Conservation (phyloP, 768 basidiomycete genomes). For the Tricholoma furcatifolium region DNA sequence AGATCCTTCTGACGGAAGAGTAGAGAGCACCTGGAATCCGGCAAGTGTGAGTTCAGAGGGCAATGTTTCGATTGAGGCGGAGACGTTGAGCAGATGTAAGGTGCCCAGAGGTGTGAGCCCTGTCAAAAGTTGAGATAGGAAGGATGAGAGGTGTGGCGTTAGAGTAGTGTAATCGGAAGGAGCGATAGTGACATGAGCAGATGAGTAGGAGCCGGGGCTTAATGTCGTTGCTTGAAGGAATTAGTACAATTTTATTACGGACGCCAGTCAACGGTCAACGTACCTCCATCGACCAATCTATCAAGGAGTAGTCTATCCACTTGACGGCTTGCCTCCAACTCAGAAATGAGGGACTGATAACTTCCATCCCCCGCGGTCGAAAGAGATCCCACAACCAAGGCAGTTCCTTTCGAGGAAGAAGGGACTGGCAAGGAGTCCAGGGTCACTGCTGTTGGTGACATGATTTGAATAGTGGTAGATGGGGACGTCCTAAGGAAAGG, state of each 20-base stretch:
- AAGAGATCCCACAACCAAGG: conserved; percentile 76
- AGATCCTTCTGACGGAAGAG: conserved; percentile 33
- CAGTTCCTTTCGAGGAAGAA: conserved; percentile 40
- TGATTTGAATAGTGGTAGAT: conserved; percentile 20
- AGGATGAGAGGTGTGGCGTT: conserved; percentile 45
- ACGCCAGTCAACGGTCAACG: conserved; percentile 22
- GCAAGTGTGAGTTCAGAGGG: conserved; percentile 60
- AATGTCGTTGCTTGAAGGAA: conserved; percentile 55
- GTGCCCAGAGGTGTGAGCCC: conserved; percentile 69
- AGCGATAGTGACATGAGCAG: conserved; percentile 68
- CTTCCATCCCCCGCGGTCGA: conserved; percentile 76
- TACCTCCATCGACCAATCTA: conserved; percentile 79
- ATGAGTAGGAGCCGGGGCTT: conserved; percentile 52
- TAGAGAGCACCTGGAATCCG: conserved; percentile 62
- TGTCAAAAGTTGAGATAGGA: conserved; percentile 59
- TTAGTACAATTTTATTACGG: conserved; percentile 4
- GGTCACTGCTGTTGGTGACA: conserved; percentile 65
- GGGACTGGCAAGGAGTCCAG: conserved; percentile 19
- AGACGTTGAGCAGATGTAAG: conserved; percentile 60
- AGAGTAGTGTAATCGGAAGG: conserved; percentile 60
- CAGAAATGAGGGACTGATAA: conserved; percentile 69
- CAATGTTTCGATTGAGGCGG: conserved; percentile 40
- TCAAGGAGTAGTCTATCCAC: conserved; percentile 85
- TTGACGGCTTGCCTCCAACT: conserved; percentile 48
- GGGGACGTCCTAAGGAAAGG: too few relatives aligned